These are phyloP conservation scores for Fusarium burgessii DNA, from an alignment of 2,329 filamentous ascomycete genomes.

Conservation along the genomic window DNA sequence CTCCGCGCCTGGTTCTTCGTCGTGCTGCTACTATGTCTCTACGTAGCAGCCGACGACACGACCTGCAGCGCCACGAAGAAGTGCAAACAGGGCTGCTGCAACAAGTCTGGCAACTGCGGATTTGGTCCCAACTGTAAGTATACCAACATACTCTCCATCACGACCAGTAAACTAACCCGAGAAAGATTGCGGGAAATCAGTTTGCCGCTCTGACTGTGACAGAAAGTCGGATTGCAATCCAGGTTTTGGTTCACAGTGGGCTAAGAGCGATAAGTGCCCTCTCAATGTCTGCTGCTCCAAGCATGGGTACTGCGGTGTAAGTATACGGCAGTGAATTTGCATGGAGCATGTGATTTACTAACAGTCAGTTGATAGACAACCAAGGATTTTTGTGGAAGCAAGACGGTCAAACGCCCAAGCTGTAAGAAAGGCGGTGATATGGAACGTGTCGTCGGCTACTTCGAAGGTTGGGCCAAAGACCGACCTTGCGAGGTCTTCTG, in stretches of 20 bases:
- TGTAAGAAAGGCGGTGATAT: conserved; percentile 1
- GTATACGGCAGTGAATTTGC: neutral
- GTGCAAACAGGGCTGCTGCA: conserved; percentile 19
- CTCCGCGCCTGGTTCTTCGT: no score
- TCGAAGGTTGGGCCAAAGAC: conserved; percentile 3
- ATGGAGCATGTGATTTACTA: neutral
- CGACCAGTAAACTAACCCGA: neutral
- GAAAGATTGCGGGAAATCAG: neutral
- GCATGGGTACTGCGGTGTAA: conserved; percentile 25
- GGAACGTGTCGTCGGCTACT: conserved; percentile 19
- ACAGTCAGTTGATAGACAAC: neutral
- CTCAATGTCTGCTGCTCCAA: conserved; percentile 27
- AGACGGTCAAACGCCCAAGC: neutral
- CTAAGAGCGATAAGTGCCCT: conserved; percentile 7
- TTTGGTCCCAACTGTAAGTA: conserved; percentile 21
- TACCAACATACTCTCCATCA: no score
- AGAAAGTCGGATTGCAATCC: conserved; percentile 24
- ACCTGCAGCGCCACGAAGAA: conserved; percentile 20
- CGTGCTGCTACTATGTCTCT: neutral
- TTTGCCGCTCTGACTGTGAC: conserved; percentile 4
- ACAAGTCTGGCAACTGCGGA: conserved; percentile 18
- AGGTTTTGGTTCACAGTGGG: neutral
- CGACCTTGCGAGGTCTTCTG: conserved; percentile 4
- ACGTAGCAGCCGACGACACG: neutral
- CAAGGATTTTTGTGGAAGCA: conserved; percentile 12